These are phyloP conservation scores for Clitopilus hobsonii DNA, from an alignment of 768 basidiomycete species.

Conservation along the genomic window DNA sequence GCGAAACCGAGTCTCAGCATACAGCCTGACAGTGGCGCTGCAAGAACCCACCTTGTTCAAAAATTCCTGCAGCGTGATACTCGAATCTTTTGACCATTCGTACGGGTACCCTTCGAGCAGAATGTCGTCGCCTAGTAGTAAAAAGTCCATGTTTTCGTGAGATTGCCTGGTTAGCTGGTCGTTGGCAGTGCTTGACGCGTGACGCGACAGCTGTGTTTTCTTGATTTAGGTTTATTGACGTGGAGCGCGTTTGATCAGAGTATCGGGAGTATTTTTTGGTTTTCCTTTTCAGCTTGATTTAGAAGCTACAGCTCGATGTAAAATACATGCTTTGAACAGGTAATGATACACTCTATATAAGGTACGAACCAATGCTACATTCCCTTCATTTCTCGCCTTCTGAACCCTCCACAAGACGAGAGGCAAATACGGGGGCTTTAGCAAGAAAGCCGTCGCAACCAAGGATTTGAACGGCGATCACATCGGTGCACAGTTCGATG, in stretches of 20 bases:
- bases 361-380: no score
- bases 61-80: conserved; percentile 45
- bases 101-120: conserved; percentile 32
- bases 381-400: no score
- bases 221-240: not conserved
- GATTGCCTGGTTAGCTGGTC: not conserved
- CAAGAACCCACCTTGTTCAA: conserved; percentile 40
- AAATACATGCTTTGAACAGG: no score
- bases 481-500: no score
- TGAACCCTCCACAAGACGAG: no score
- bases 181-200: not conserved
- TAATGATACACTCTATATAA: no score
- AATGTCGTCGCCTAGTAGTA: conserved; percentile 36
- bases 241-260: no score
- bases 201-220: not conserved
- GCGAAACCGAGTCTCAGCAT: not conserved
- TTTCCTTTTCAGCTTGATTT: not conserved
- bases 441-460: no score
- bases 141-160: conserved; percentile 12
- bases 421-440: no score
- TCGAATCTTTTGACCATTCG: conserved; percentile 41
- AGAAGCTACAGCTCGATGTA: no score
- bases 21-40: not conserved
- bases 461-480: no score
- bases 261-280: no score